Evolutionary conservation across 768 basidiomycete species (phyloP), one percentile per base, ranked within the genome.

Genomic region (Grammothele lineata): DNA sequence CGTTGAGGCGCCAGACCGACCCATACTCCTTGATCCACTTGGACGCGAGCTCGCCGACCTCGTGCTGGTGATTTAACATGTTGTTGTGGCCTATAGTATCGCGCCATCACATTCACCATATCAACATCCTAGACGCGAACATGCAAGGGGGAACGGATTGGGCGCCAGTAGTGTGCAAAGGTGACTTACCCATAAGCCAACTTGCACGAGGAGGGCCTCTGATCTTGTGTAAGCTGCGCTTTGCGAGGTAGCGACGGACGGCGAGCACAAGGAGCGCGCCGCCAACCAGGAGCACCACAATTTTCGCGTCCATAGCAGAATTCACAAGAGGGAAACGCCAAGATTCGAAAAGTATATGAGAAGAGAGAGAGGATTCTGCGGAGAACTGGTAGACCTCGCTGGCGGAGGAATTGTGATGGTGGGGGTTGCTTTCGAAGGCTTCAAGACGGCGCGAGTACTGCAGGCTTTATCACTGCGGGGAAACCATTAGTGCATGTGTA

Each of bases 11-110:
- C 50, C 57, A 57, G 9, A 49, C 46, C 4, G 41, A 26, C 12
- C 60, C 62, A 37, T 55, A 63, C 33, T 58, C 43, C 33, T 37
- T 30, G 21, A 47, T 41, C 40, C 50, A 60, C 26, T 52, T 26
- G 32, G 45, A 45, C 21, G 55, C 48, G 3, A 54, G 41, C 14
- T 55, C 53, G 1, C 60, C 60, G 9, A 62, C 58, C 37, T 41
- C 43, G 21, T 37, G 35, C 43, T 50, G 24, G 21, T 15, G 11
- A 21, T 14, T 43, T 9, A 37, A n/a, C n/a, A n/a, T n/a, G n/a
- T n/a, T n/a, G n/a, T 45, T 23, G 39, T 19, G 18, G n/a, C 10
- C 14, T 5, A 21, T 17, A 22, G 37, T 14, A 30, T 33, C 35
- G 19, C 5, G 15, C n/a, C 9, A 9, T 19, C 8, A n/a, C n/a